Conservation (phyloP, 2,329 filamentous ascomycete species). For the Fusarium xyrophilum region DNA sequence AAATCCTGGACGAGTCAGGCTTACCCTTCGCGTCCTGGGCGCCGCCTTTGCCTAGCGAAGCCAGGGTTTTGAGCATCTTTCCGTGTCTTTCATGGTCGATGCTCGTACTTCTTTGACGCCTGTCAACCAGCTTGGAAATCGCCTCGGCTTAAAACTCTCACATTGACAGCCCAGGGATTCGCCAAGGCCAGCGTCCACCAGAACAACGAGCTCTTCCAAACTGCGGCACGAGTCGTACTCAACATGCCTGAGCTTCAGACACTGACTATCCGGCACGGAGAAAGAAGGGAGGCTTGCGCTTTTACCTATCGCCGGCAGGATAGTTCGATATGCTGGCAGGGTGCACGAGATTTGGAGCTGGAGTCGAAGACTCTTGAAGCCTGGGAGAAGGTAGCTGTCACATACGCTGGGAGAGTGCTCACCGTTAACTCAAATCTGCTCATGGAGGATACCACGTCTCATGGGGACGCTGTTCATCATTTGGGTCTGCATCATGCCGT, state of each 20-base stretch:
- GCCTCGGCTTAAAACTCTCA: background rate
- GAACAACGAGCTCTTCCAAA: background rate
- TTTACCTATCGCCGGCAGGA: conserved; percentile 1
- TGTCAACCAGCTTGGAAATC: background rate
- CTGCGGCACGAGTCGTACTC: background rate
- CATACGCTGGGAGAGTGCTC: background rate
- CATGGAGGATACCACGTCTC: conserved; percentile 1
- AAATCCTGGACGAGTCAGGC: conserved; percentile 3
- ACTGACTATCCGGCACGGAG: conserved; percentile 20
- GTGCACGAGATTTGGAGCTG: conserved; percentile 3
- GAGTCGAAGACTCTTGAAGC: background rate
- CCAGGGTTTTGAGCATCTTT: background rate
- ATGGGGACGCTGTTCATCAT: conserved; percentile 23
- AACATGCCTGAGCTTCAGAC: conserved; percentile 16
- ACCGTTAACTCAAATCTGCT: background rate
- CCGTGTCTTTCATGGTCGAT: conserved; percentile 8
- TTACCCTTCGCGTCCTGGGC: fast-evolving
- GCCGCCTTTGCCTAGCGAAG: background rate
- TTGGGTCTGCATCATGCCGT: conserved; percentile 15
- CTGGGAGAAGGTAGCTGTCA: background rate
- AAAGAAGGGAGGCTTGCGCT: conserved; percentile 5
- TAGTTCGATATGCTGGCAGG: conserved; percentile 14
- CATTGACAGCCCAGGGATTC: background rate
- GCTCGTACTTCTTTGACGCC: conserved; percentile 2
- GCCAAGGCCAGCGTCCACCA: background rate